A percentile compares a stretch with the other conserved stretches of the same genome.
Evolutionary conservation across 352 stramenopile species (phyloP).

Genomic region (Thraustochytrium sp.): DNA sequence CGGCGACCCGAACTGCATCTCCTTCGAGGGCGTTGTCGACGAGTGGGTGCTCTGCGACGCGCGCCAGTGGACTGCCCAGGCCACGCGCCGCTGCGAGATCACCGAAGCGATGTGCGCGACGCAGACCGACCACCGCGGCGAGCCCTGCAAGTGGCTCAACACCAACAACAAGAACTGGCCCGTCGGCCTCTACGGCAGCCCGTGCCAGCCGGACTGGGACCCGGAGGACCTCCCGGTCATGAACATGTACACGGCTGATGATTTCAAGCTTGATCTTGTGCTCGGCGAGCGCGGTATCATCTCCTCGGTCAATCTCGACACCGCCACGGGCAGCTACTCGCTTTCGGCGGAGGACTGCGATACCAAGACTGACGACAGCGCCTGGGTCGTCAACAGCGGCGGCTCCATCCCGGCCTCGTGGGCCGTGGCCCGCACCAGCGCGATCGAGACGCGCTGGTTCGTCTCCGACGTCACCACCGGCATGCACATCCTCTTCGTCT

Average conservation of each 20-base stretch:
- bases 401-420: not conserved
- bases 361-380: not conserved
- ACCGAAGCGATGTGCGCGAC: not conserved
- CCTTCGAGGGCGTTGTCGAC: conserved; percentile 1
- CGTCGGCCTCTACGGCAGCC: not conserved
- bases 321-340: not conserved
- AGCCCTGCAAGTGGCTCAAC: not conserved
- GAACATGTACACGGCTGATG: conserved; percentile 15
- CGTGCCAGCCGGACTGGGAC: conserved; percentile 14
- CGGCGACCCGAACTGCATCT: conserved; percentile 14
- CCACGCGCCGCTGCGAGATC: not conserved
- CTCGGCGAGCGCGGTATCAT: conserved; percentile 25
- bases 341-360: not conserved
- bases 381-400: not conserved
- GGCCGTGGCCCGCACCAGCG: not conserved
- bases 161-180: not conserved
- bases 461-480: not conserved
- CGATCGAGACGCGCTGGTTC: not conserved
- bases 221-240: not conserved
- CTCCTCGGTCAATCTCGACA: not conserved
- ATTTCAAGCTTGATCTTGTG: not conserved
- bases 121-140: conserved; percentile 9
- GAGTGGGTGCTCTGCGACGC: conserved; percentile 30
- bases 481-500: not conserved
- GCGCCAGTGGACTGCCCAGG: not conserved